Evolutionary conservation across 495 filamentous ascomycete genomes (phyloP).

Genomic region (Podospora anserina): DNA sequence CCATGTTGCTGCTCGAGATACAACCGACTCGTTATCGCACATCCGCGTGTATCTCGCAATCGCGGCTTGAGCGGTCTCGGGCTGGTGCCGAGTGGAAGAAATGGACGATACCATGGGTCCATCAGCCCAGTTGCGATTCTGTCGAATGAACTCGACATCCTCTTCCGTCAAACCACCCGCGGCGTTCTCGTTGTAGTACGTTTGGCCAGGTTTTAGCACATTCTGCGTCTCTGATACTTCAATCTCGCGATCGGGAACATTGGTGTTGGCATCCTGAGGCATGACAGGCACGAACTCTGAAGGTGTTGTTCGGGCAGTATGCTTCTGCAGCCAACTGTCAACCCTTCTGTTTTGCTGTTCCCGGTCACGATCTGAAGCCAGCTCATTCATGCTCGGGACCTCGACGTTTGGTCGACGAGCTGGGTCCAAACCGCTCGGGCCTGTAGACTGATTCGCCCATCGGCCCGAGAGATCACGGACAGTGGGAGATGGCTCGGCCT

Average conservation of each 20-base stretch:
- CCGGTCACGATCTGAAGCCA: slow-evolving; percentile 31
- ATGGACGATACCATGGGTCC: slow-evolving; percentile 44
- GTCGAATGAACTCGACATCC: slow-evolving; percentile 46
- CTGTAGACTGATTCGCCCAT: slow-evolving; percentile 38
- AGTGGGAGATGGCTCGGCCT: slow-evolving; percentile 11
- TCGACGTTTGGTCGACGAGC: slow-evolving; percentile 37
- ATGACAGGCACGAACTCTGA: slow-evolving; percentile 7
- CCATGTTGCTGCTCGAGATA: slow-evolving; percentile 70
- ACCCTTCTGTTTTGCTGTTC: slow-evolving; percentile 43
- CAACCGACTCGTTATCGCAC: slow-evolving; percentile 50
- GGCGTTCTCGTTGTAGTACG: slow-evolving; percentile 41
- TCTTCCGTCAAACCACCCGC: slow-evolving; percentile 37
- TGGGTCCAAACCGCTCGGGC: slow-evolving; percentile 45
- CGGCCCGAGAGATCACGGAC: slow-evolving; percentile 37
- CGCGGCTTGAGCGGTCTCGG: slow-evolving; percentile 51
- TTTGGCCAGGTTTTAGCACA: slow-evolving; percentile 36
- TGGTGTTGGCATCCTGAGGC: slow-evolving; percentile 31
- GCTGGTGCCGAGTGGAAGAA: slow-evolving; percentile 39
- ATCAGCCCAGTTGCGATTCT: slow-evolving; percentile 48
- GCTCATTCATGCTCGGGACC: slow-evolving; percentile 41
- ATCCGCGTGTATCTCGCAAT: slow-evolving; percentile 47
- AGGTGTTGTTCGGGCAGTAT: background rate
- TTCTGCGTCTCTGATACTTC: slow-evolving; percentile 32
- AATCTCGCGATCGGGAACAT: slow-evolving; percentile 39
- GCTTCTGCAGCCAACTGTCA: slow-evolving; percentile 38